Evolutionary conservation across 306 rosid species (phyloP).

Genomic region (Cyamopsis tetragonoloba): DNA sequence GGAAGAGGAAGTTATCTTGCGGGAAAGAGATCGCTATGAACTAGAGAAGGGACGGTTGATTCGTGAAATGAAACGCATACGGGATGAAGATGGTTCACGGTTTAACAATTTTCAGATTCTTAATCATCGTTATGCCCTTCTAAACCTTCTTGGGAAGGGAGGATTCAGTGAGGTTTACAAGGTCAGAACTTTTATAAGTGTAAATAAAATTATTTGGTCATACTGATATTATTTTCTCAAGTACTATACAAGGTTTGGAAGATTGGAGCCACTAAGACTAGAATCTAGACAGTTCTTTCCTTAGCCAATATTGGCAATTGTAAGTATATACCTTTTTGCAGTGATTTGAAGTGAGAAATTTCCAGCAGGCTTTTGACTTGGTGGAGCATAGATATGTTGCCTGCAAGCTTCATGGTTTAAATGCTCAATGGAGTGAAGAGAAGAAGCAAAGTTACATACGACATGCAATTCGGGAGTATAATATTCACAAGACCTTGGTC

Average conservation of each 20-base stretch:
- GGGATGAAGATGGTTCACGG: constrained; percentile 99
- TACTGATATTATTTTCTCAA: neutral
- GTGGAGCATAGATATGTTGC: constrained; percentile 98
- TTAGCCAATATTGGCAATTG: constrained; percentile 81
- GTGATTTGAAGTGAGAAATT: constrained; percentile 98
- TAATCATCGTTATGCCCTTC: constrained; percentile 79
- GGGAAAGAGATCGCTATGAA: constrained; percentile 96
- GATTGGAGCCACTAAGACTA: constrained; percentile 25
- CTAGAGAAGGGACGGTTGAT: constrained; percentile 92
- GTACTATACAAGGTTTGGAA: constrained; percentile 17
- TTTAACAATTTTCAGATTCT: constrained; percentile 98
- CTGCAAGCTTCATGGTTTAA: constrained; percentile 98
- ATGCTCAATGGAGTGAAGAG: constrained; percentile 99
- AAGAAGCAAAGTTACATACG: constrained; percentile 98
- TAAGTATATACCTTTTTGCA: constrained; percentile 85
- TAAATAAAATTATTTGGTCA: neutral
- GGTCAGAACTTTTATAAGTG: constrained; percentile 57
- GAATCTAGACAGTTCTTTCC: constrained; percentile 39
- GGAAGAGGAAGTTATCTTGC: constrained; percentile 85
- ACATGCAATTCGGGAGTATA: constrained; percentile 96
- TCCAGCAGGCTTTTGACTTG: constrained; percentile 99
- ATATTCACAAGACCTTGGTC: constrained; percentile 93
- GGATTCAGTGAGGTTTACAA: constrained; percentile 99
- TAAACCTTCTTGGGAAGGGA: constrained; percentile 99
- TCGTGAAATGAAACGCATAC: constrained; percentile 98